A percentile compares a stretch with the other conserved stretches of the same genome.
Evolutionary conservation across 805 yeast species (phyloP).

Genomic region (Starmerella apis): DNA sequence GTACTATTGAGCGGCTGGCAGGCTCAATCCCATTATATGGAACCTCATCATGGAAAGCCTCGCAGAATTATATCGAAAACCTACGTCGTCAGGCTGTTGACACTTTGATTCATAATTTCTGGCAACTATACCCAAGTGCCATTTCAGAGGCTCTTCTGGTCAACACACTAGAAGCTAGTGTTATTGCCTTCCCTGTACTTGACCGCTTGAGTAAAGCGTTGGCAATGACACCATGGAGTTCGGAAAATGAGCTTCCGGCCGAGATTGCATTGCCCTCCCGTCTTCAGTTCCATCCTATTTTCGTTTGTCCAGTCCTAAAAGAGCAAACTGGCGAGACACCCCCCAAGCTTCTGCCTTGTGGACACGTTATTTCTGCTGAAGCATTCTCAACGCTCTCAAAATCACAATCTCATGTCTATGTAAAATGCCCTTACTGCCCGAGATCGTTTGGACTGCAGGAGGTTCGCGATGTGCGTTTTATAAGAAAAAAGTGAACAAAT

Average conservation of each 20-base stretch:
- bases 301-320: conserved; percentile 61
- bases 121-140: neutral
- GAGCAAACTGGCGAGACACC: conserved; percentile 43
- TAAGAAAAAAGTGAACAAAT: neutral
- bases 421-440: conserved; percentile 3
- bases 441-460: neutral
- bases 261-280: conserved; percentile 46
- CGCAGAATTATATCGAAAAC: neutral
- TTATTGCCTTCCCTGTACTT: neutral
- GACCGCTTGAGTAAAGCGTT: neutral
- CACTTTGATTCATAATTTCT: neutral
- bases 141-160: neutral
- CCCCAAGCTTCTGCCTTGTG: conserved; percentile 57
- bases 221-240: conserved; percentile 7
- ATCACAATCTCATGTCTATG: neutral
- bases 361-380: conserved; percentile 48
- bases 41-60: neutral
- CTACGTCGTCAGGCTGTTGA: neutral
- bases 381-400: neutral
- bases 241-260: conserved; percentile 23
- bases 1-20: conserved; percentile 2
- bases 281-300: conserved; percentile 51
- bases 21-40: neutral
- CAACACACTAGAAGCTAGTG: neutral
- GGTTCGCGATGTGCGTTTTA: neutral